A percentile compares a stretch with the other conserved stretches of the same genome.
These are phyloP conservation scores for Tulasnella sp. DNA, from an alignment of 768 basidiomycete genomes.

Conservation along the genomic window DNA sequence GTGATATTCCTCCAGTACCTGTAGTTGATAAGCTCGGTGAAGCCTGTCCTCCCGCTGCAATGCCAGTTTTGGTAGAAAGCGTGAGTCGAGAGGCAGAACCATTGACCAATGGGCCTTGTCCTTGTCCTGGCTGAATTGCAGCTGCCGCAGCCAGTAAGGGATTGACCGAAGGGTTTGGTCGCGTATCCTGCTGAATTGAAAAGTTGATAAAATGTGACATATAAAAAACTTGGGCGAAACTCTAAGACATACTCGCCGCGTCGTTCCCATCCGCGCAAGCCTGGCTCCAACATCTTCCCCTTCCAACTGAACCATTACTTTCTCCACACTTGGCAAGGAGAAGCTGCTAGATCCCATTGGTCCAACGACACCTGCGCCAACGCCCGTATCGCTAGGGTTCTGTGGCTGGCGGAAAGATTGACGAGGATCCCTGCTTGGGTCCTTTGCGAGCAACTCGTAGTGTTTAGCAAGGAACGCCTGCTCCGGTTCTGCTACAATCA, in stretches of 20 bases:
- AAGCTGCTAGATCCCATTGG: conserved; percentile 82
- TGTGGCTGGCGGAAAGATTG: conserved; percentile 58
- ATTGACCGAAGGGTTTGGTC: background rate
- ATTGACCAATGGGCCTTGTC: no score
- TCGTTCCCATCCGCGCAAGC: conserved; percentile 1
- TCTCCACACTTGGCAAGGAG: conserved; percentile 75
- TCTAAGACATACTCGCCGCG: background rate
- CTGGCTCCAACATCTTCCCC: conserved; percentile 29
- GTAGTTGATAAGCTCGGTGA: background rate
- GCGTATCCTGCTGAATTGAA: background rate
- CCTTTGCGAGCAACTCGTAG: conserved; percentile 84
- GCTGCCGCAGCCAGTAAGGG: background rate
- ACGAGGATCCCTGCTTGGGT: conserved; percentile 79
- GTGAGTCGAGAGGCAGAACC: background rate
- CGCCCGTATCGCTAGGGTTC: conserved; percentile 33
- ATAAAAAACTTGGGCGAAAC: no score
- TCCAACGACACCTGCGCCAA: conserved; percentile 70
- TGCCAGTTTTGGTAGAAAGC: background rate
- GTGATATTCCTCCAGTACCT: conserved; percentile 33
- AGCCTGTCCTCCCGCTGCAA: background rate
- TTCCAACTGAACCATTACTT: conserved; percentile 82
- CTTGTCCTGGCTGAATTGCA: no score
- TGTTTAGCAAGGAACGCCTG: conserved; percentile 84
- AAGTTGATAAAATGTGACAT: background rate
- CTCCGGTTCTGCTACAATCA: conserved; percentile 75